phyloP scores from a whole-genome alignment of 1,284 basidiomycete genomes.

The Boletus calvinii region DNA sequence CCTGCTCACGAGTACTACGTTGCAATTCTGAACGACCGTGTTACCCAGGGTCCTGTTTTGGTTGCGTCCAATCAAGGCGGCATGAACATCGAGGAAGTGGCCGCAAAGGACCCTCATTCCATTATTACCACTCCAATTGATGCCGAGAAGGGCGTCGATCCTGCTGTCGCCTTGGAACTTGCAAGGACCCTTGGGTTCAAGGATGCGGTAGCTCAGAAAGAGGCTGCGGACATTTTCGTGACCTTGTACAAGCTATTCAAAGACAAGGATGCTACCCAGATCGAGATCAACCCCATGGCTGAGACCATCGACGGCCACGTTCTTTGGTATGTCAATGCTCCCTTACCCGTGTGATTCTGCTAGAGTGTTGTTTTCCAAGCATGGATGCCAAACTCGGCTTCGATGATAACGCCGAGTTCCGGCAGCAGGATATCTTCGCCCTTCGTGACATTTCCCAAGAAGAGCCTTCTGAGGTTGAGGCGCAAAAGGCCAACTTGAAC shows the following conservation, averaged over 20 bases:
- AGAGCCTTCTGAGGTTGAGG: conserved; percentile 94
- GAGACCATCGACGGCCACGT: conserved; percentile 92
- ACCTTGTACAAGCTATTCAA: conserved; percentile 97
- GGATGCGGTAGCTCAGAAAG: conserved; percentile 63
- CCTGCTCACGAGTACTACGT: conserved; percentile 98
- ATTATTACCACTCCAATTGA: conserved; percentile 96
- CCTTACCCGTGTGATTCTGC: conserved; percentile 9
- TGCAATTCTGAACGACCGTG: conserved; percentile 95
- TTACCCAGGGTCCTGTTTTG: conserved; percentile 85
- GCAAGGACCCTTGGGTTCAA: conserved; percentile 94
- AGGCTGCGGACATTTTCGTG: conserved; percentile 93
- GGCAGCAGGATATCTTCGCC: conserved; percentile 88
- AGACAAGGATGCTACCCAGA: conserved; percentile 99
- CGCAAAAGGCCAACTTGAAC: conserved; percentile 93
- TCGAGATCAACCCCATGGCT: conserved; percentile 99
- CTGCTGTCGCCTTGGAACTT: conserved; percentile 71
- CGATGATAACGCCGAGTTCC: conserved; percentile 99
- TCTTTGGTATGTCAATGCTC: conserved; percentile 67
- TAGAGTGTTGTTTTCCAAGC: conserved; percentile 43
- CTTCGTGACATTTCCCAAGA: conserved; percentile 95
- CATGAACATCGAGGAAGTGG: conserved; percentile 99
- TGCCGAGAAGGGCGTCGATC: conserved; percentile 82
- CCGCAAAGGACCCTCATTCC: conserved; percentile 92
- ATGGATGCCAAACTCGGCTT: conserved; percentile 99
- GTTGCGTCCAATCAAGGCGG: conserved; percentile 94